Base-by-base conservation (phyloP, 1,284 basidiomycete species). In the Apiotrichum sp. region DNA sequence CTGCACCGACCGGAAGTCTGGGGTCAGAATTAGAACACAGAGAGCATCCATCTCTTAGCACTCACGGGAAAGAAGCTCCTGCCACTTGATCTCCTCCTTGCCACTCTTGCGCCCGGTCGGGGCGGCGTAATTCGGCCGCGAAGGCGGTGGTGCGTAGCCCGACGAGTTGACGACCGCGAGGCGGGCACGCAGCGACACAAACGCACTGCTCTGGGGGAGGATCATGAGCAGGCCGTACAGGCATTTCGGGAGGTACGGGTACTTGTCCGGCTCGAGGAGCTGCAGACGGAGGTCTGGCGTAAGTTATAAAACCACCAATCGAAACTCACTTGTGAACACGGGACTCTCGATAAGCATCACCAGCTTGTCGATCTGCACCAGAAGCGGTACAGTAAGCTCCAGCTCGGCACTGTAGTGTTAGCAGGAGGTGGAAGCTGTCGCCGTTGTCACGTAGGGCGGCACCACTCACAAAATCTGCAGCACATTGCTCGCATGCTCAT, bases 281-380 rank as follows among this genome's bases (percentile, higher is more conserved):
- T 99, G 96, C 4, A 99, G 79, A 14, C 95, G 88, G n/a, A 99
- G 82, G 71, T 95, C 92, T 95, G 45, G 31, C 1, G 38, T 52
- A 14, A 45, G 50, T 3, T 3, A 22, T 7, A n/a, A 11, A 38
- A 6, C 35, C 29, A 14, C 22, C 16, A 46, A 0, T 38, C 8
- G 10, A 29, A 10, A 77, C 83, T 65, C 66, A 92, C 93, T 93
- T 42, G 95, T 98, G 72, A 98, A 99, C 6, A 98, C 93, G 0
- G 96, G 96, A 5, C 90, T 93, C 75, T 99, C 96, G 58, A 99
- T 93, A 7, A 99, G 80, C 75, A 98, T 95, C 11, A 99, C 95
- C 6, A 99, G 84, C 74, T 98, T 98, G 78, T 98, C 96, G 38
- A 98, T 87, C 70, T 99, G 96, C 2, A 99, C 92, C 14, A 98